phyloP scores from a whole-genome alignment of 768 basidiomycete species.

The Tylopilus sp. region DNA sequence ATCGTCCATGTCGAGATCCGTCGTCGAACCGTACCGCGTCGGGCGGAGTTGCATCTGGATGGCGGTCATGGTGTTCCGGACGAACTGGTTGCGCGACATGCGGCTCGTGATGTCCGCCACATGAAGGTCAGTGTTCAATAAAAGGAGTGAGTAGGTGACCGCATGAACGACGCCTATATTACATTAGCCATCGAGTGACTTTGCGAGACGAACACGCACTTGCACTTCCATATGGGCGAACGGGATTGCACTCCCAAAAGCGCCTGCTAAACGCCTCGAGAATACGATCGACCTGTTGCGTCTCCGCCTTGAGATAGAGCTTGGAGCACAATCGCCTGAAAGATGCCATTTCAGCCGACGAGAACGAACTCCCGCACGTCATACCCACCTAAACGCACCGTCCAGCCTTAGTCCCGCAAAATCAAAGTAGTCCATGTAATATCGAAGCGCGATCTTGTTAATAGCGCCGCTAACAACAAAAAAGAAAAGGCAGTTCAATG shows the following conservation, averaged over 20 bases:
- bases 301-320: slow-evolving; percentile 91
- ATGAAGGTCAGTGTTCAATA: slow-evolving; percentile 97
- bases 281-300: slow-evolving; percentile 97
- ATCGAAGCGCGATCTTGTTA: slow-evolving; percentile 69
- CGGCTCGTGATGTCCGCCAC: slow-evolving; percentile 84
- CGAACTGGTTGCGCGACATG: slow-evolving; percentile 92
- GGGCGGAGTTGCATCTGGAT: slow-evolving; percentile 78
- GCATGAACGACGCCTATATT: slow-evolving; percentile 86
- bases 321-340: slow-evolving; percentile 83
- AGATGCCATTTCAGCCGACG: not conserved
- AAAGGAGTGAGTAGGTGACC: slow-evolving; percentile 85
- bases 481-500: not conserved
- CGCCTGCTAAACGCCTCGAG: slow-evolving; percentile 86
- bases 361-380: not conserved
- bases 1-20: slow-evolving; percentile 68
- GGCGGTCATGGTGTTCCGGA: slow-evolving; percentile 85
- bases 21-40: slow-evolving; percentile 48
- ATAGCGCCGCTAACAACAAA: slow-evolving; percentile 56
- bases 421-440: slow-evolving; percentile 89
- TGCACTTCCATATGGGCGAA: slow-evolving; percentile 74
- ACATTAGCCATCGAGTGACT: slow-evolving; percentile 2
- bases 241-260: slow-evolving; percentile 90
- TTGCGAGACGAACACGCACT: slow-evolving; percentile 47
- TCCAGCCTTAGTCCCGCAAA: slow-evolving; percentile 81
- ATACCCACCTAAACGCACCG: slow-evolving; percentile 76